phyloP scores from a whole-genome alignment of 805 yeast species.

The Kodamaea lidongshanica region DNA sequence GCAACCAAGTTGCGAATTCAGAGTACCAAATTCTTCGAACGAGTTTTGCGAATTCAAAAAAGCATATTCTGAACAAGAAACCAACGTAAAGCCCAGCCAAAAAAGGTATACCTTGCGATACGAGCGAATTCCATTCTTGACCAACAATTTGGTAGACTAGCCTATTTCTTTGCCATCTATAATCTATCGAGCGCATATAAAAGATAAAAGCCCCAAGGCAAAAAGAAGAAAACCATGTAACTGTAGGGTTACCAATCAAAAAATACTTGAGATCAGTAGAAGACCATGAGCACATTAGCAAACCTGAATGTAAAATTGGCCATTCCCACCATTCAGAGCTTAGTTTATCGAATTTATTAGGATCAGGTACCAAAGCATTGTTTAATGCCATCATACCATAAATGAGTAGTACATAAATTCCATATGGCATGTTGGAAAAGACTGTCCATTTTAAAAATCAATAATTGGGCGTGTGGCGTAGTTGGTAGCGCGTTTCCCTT shows the following conservation, averaged over 20 bases:
- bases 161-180: conserved; percentile 31
- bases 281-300: conserved; percentile 75
- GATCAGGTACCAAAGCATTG: conserved; percentile 75
- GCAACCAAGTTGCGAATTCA: too few species aligned
- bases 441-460: neutral
- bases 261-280: conserved; percentile 50
- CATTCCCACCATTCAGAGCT: conserved; percentile 81
- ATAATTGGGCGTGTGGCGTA: conserved; percentile 65
- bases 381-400: conserved; percentile 81
- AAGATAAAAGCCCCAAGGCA: conserved; percentile 18
- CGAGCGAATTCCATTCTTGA: conserved; percentile 20
- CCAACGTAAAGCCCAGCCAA: conserved; percentile 38
- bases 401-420: too few species aligned
- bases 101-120: conserved; percentile 29
- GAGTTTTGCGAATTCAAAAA: too few species aligned
- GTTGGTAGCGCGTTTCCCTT: conserved; percentile 80
- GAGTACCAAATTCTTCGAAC: too few species aligned
- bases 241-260: conserved; percentile 68
- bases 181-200: conserved; percentile 14
- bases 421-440: too few species aligned
- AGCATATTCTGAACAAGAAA: too few species aligned
- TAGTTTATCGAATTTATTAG: conserved; percentile 61
- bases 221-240: conserved; percentile 52
- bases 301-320: conserved; percentile 64
- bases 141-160: conserved; percentile 18